Evolutionary conservation across 768 basidiomycete genomes (phyloP), one percentile per base, ranked within the genome.

Genomic region (Suillus subalutaceus): DNA sequence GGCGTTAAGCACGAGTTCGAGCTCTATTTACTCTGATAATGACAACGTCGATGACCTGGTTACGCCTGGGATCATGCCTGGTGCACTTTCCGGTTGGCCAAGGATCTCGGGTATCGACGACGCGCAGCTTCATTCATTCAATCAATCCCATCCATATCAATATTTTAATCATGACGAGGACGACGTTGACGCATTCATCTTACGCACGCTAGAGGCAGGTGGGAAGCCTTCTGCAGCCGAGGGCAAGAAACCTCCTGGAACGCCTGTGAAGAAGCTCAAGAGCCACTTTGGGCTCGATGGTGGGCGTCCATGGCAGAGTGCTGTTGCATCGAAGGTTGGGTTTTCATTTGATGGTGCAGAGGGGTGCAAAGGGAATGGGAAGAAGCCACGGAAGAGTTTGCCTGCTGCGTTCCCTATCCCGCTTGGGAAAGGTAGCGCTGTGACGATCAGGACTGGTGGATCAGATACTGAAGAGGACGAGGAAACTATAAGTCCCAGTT

Each of bases 231-330:
- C 81, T 38, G 70, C 75, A 59, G 75, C 77, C 43, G 75, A 78
- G 65, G 73, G 74, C 20, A 93, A 91, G 82, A 88, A 83, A 64
- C 85, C 86, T 7, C 92, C 92, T 1, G 91, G 90, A 0, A 94
- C 92, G 16, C 92, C 92, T 1, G 90, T 92, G n/a, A 94, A 94
- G 82, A 88, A 83, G 72, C 75, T 82, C 65, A 89, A 89, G 77
- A 88, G 86, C 26, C 82, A 84, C 48, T 82, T 85, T 72, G 59
- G 59, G 18, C 78, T 89, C 43, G 80, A 82, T 37, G 81, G 81
- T 66, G 84, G 86, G 60, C 82, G 91, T 12, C 90, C 89, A 5
- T 93, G 91, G 91, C 91, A 92, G 75, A 93, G 92, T 72, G 91
- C 91, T 4, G 85, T 93, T 23, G 84, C 91, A 16, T 76, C 83